phyloP scores from a whole-genome alignment of 1,284 basidiomycete species.

The Naganishia sp. region DNA sequence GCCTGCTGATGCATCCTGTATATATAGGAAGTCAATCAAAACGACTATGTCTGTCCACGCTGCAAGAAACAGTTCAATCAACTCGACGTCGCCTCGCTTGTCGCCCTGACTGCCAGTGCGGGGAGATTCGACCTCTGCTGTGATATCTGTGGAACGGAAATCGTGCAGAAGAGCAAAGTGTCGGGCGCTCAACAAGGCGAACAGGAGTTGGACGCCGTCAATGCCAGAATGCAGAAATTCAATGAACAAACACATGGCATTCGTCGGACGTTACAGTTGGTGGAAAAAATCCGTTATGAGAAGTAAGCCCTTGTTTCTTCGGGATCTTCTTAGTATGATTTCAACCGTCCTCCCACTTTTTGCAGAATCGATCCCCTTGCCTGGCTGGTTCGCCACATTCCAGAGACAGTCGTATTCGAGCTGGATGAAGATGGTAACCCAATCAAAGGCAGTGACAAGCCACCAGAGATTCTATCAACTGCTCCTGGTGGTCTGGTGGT shows the following conservation, averaged over 20 bases:
- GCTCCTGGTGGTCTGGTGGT: conserved; percentile 66
- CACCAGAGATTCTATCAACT: conserved; percentile 58
- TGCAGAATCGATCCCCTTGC: conserved; percentile 76
- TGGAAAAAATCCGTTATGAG: conserved; percentile 82
- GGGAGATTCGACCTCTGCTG: conserved; percentile 63
- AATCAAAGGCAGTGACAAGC: conserved; percentile 55
- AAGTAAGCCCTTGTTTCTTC: conserved; percentile 58
- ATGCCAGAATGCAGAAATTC: conserved; percentile 89
- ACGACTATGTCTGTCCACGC: conserved; percentile 91
- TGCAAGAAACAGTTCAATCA: conserved; percentile 83
- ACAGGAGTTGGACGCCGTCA: conserved; percentile 65
- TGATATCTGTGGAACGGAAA: conserved; percentile 59
- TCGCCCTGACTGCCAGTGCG: conserved; percentile 39
- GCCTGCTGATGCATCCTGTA: background rate
- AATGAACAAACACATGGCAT: conserved; percentile 88
- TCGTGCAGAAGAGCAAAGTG: conserved; percentile 59
- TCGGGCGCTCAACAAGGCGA: conserved; percentile 62
- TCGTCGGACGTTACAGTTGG: conserved; percentile 79
- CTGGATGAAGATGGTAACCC: conserved; percentile 41
- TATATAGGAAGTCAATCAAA: conserved; percentile 57
- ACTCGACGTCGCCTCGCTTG: conserved; percentile 80
- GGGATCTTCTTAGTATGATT: background rate
- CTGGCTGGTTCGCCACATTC: conserved; percentile 64
- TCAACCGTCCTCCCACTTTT: conserved; percentile 1
- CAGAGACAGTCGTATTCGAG: conserved; percentile 34